Percentiles rank a stretch among this genome's conserved stretches.
Evolutionary conservation across 2,329 filamentous ascomycete species (phyloP).

Genomic region (Teratosphaeria epicoccoides): DNA sequence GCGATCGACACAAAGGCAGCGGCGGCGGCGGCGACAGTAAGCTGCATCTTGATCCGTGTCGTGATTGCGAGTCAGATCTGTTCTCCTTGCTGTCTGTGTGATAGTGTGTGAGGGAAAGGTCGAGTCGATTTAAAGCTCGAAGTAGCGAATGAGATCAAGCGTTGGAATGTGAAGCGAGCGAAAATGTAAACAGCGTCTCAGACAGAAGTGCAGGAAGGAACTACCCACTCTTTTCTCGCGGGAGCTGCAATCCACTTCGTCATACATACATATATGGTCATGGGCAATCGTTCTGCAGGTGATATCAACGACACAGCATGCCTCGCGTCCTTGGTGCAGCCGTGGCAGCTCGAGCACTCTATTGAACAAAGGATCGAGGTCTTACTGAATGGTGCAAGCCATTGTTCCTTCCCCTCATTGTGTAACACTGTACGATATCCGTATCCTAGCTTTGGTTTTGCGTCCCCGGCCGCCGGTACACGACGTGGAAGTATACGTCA

Average conservation of each 20-base stretch:
- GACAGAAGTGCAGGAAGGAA: no score
- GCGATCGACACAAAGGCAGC: neutral
- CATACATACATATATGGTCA: neutral
- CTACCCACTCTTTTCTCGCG: neutral
- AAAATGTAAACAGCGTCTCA: neutral
- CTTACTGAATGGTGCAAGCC: neutral
- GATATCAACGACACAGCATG: neutral
- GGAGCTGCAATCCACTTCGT: neutral
- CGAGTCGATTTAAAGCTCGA: neutral
- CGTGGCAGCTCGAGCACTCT: neutral
- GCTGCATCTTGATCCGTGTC: neutral
- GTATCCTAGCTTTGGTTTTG: no score
- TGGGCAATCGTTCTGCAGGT: neutral
- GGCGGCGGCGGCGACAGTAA: neutral
- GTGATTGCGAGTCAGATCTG: neutral
- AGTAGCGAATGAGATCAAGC: neutral
- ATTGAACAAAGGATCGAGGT: neutral
- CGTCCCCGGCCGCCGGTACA: no score
- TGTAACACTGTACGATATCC: neutral
- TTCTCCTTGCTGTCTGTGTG: neutral
- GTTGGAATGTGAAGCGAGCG: neutral
- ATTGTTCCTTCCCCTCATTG: neutral
- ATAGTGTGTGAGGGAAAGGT: neutral
- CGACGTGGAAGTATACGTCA: no score
- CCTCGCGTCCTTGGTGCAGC: neutral